Evolutionary conservation across 176 grass and related monocot species (phyloP).

Genomic region (Themeda triandra): DNA sequence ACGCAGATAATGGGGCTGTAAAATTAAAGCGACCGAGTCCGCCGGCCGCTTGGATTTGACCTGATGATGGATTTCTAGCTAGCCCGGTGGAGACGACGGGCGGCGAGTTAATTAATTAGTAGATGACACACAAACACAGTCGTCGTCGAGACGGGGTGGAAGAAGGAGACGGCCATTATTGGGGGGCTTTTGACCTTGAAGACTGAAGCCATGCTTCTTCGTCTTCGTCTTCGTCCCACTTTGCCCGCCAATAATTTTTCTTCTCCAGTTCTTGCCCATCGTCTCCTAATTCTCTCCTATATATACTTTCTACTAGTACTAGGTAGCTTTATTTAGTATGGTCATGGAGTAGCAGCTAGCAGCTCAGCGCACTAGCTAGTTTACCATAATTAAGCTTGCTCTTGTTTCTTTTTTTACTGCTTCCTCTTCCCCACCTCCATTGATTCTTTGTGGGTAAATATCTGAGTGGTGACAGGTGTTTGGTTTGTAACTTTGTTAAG

Average conservation of each 20-base stretch:
- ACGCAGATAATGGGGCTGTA: constrained; percentile 41
- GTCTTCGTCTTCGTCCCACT: neutral
- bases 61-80: neutral
- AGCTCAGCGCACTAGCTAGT: neutral
- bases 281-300: neutral
- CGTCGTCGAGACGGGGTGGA: neutral
- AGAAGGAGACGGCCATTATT: constrained; percentile 38
- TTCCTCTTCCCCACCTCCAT: neutral
- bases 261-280: constrained; percentile 36
- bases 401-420: neutral
- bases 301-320: neutral
- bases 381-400: neutral
- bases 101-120: neutral
- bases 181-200: neutral
- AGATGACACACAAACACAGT: neutral
- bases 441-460: constrained; percentile 9
- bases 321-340: neutral
- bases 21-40: neutral
- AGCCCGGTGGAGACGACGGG: neutral
- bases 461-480: neutral
- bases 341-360: neutral
- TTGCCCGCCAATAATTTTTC: constrained; percentile 36
- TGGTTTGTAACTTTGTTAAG: constrained; percentile 30
- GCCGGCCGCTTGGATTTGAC: neutral
- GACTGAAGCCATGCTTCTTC: neutral